These are phyloP conservation scores for Tulasnella sp. DNA, from an alignment of 768 basidiomycete genomes.

Conservation along the genomic window DNA sequence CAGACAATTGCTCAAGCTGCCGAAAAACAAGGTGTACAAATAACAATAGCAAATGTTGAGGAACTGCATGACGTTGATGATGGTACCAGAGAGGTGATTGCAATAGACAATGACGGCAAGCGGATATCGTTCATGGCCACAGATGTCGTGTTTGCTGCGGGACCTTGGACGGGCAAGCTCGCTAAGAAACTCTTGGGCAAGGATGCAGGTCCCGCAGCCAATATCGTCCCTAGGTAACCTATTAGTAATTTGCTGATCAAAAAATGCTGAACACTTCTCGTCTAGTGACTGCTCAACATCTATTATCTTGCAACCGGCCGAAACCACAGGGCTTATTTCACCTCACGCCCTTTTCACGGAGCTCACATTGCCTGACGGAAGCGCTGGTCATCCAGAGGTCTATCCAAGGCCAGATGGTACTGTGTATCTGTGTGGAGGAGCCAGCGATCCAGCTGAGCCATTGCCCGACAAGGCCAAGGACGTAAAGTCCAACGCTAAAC, in stretches of 20 bases:
- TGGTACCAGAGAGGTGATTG: constrained; percentile 10
- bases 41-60: constrained; percentile 17
- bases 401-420: constrained; percentile 27
- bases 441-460: constrained; percentile 18
- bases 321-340: constrained; percentile 18
- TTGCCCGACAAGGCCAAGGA: constrained; percentile 22
- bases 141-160: constrained; percentile 32
- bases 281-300: constrained; percentile 17
- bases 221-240: constrained; percentile 13
- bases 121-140: constrained; percentile 16
- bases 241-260: too few relatives aligned
- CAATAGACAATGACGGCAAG: not conserved
- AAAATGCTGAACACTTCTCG: not conserved
- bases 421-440: constrained; percentile 20
- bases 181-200: constrained; percentile 23
- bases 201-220: constrained; percentile 14
- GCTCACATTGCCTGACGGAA: constrained; percentile 26
- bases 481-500: not conserved
- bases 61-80: constrained; percentile 4
- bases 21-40: constrained; percentile 14
- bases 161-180: constrained; percentile 32
- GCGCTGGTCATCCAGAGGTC: constrained; percentile 30
- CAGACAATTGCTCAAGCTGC: constrained; percentile 16
- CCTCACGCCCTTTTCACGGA: constrained; percentile 30
- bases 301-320: constrained; percentile 16